These are phyloP conservation scores for Boletus eberwhitei DNA, from an alignment of 768 basidiomycete genomes.

Conservation along the genomic window DNA sequence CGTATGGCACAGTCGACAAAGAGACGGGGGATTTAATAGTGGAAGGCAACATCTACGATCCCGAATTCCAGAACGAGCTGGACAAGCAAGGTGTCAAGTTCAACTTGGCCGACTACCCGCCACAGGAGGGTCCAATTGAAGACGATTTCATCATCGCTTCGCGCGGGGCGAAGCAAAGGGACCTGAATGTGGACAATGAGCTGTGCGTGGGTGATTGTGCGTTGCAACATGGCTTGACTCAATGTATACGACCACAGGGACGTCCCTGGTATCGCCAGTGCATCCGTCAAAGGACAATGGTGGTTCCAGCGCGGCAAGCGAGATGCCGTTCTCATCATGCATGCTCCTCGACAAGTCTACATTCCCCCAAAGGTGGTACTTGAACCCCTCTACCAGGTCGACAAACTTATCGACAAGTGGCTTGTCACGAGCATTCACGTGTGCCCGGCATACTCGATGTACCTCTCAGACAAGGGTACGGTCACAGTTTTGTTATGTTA, in stretches of 20 bases:
- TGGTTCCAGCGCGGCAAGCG: conserved; percentile 25
- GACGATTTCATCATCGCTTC: conserved; percentile 24
- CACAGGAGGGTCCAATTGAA: conserved; percentile 18
- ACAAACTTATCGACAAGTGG: conserved; percentile 25
- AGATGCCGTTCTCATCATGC: conserved; percentile 33
- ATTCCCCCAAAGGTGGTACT: conserved; percentile 22
- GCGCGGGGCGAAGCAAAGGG: conserved; percentile 9
- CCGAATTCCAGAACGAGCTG: conserved; percentile 16
- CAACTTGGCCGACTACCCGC: conserved; percentile 15
- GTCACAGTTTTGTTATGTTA: neutral
- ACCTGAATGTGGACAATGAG: conserved; percentile 6
- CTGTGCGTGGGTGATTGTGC: conserved; percentile 13
- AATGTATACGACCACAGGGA: neutral
- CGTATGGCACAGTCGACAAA: conserved; percentile 34
- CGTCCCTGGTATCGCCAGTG: conserved; percentile 19
- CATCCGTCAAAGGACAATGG: conserved; percentile 33
- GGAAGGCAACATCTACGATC: conserved; percentile 36
- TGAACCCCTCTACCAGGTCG: conserved; percentile 24
- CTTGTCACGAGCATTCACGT: conserved; percentile 32
- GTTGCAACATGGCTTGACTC: neutral
- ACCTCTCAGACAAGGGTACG: conserved; percentile 27
- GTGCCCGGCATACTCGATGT: conserved; percentile 34
- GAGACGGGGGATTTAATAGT: conserved; percentile 30
- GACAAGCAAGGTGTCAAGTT: conserved; percentile 9
- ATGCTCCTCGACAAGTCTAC: conserved; percentile 22